Evolutionary conservation across 1,284 basidiomycete species (phyloP), one percentile per base, ranked within the genome.

Genomic region (Sparassis latifolia): DNA sequence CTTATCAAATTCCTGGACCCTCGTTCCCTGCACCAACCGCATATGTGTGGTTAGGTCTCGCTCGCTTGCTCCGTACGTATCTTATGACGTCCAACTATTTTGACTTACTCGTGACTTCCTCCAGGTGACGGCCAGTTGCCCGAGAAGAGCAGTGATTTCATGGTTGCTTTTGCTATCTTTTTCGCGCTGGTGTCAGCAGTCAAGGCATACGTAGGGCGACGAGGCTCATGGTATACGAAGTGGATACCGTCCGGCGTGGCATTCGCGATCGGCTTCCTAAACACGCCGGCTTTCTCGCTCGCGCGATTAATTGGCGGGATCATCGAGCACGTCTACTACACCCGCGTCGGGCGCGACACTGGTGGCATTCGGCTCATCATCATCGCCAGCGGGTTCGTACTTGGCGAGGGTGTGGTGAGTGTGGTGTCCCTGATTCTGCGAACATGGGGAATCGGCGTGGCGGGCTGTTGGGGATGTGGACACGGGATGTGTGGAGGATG

Each of bases 21-120:
- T 86, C 87, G 27, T 98, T 97, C 66, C 91, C 92, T 3, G 94
- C 94, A 1, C 95, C 96, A 1, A 94, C 91, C 0, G 94, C 95
- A 3, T 93, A 92, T 62, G 83, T 84, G 33, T 95, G 92, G 92
- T 78, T 98, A 32, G 87, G 88, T 59, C 83, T 98, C 35, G 95
- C 95, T 12, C 80, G 96, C 30, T 74, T 98, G 27, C 81, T 98
- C 42, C 84, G 88, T 87, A 66, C 58, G 86, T 74, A 31, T 37
- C 33, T 39, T 47, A 20, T 1, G 20, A 20, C 20, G 1, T 20
- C 20, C 20, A 20, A 20, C 20, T 20, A 20, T 20, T 1, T 20
- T 20, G 20, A 20, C 20, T 20, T 20, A 20, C 20, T 20, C 20
- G 20, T 20, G 1, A 20, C 20, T 20, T 20, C 20, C 20, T 20